These are phyloP conservation scores for Fusarium caatingaense DNA, from an alignment of 2,329 filamentous ascomycete species.

Conservation along the genomic window DNA sequence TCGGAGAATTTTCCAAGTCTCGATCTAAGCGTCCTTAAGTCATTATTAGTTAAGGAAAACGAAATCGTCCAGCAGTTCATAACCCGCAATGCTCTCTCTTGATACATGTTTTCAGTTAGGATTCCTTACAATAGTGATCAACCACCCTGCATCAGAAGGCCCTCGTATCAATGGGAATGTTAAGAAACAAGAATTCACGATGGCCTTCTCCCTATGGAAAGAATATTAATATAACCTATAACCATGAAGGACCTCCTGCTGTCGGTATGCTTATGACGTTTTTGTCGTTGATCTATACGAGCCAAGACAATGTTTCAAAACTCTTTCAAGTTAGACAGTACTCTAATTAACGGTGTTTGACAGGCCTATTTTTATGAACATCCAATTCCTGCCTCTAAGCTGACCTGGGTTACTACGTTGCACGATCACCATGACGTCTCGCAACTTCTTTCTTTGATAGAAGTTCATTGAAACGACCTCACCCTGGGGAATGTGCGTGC, in stretches of 20 bases:
- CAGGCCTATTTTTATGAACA: not conserved
- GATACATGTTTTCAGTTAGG: not conserved
- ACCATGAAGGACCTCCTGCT: not conserved
- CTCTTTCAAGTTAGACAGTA: not conserved
- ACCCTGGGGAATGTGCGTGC: conserved; percentile 11
- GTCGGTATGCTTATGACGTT: conserved; percentile 1
- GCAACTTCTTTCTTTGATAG: not conserved
- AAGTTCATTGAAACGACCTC: not conserved
- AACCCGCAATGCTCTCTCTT: not conserved
- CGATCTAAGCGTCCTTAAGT: not conserved
- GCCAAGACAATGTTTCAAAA: not conserved
- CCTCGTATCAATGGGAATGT: not conserved
- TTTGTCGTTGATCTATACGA: not conserved
- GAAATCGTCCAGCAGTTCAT: not conserved
- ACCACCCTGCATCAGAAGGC: not conserved
- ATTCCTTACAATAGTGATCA: not conserved
- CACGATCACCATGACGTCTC: not conserved
- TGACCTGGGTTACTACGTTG: not conserved
- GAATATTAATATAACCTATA: not conserved
- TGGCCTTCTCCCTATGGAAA: not conserved
- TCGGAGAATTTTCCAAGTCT: not conserved
- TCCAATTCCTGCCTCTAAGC: not conserved
- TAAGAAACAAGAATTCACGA: not conserved
- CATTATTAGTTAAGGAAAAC: not conserved
- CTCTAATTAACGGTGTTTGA: not conserved